Base-by-base conservation (phyloP, 2,329 filamentous ascomycete species). In the Lecanicillium sp. region DNA sequence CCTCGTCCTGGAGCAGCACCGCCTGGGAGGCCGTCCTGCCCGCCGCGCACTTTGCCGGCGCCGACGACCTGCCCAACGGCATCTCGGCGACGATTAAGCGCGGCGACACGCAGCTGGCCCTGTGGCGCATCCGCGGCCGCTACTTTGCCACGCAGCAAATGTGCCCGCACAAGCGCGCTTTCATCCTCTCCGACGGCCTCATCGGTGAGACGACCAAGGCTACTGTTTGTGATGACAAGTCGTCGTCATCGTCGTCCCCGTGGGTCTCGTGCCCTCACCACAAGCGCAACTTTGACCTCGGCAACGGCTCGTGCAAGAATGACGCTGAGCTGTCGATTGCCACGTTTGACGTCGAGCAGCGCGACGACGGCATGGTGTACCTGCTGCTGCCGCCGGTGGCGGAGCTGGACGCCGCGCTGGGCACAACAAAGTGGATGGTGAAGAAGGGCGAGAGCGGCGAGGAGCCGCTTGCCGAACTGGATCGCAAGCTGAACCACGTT, bases 131-230 rank as follows among this genome's bases (percentile, higher is more conserved):
- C 45, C 76, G 77, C 39, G 87, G 87, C 15, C 75, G 74, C 39
- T 94, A 81, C 69, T 90, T 90, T 59, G 84, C 85, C 42, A 84
- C 84, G 12, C 88, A 95, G 64, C 87, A 95, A 57, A 95, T 95
- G 88, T 95, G 88, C 58, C 88, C 88, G 9, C 87, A 94, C 65
- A 92, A 90, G 63, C 81, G 87, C 10, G 81, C 87, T 1, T 95
- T 95, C 53, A 82, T 89, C n/a, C 76, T 95, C 18, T 84, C 83
- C 0, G 89, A 95, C 56, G 87, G 87, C 2, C 66, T 95, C 8
- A 74, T 95, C 33, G 88, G 89, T 29, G 81, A 87, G 47, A 73
- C 78, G 18, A 49, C 57, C 33, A 27, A 41, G n/a, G 12, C 29
- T 6, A n/a, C n/a, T n/a, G n/a, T n/a, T n/a, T n/a, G n/a, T n/a